Percentiles rank a stretch among this genome's conserved stretches.
phyloP scores from a whole-genome alignment of 768 basidiomycete genomes.

The Daedaleopsis sinensis region DNA sequence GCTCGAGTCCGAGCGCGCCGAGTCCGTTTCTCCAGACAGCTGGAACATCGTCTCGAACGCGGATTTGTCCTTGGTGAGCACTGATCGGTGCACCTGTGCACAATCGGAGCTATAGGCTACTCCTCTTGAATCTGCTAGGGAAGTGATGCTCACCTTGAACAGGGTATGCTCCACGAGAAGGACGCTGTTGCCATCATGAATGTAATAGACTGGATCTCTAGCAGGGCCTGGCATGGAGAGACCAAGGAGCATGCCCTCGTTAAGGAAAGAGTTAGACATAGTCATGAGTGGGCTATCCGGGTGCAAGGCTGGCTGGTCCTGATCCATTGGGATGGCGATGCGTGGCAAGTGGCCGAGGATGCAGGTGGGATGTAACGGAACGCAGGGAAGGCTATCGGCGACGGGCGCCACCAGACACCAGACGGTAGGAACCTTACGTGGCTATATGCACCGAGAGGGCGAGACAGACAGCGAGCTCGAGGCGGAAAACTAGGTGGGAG shows the following conservation, averaged over 20 bases:
- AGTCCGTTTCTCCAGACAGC: slow-evolving; percentile 33
- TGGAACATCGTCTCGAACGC: slow-evolving; percentile 38
- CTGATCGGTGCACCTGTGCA: slow-evolving; percentile 43
- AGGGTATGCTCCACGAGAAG: slow-evolving; percentile 63
- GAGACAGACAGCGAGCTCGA: background rate
- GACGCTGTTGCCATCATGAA: slow-evolving; percentile 72
- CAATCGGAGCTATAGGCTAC: slow-evolving; percentile 24
- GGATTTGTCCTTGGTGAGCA: slow-evolving; percentile 47
- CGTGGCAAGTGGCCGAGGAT: slow-evolving; percentile 1
- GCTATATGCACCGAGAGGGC: background rate
- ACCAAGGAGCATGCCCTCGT: slow-evolving; percentile 32
- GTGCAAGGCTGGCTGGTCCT: slow-evolving; percentile 25
- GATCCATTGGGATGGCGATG: slow-evolving; percentile 23
- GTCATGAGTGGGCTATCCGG: slow-evolving; percentile 36
- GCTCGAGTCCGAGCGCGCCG: slow-evolving; percentile 29
- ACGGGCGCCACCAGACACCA: background rate
- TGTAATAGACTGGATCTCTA: slow-evolving; percentile 51
- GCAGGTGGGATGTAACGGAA: background rate
- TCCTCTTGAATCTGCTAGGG: slow-evolving; percentile 2
- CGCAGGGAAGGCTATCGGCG: background rate
- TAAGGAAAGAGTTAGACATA: slow-evolving; percentile 34
- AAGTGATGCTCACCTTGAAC: slow-evolving; percentile 55
- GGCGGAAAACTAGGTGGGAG: background rate
- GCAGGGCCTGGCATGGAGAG: slow-evolving; percentile 35
- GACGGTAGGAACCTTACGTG: background rate